These are phyloP conservation scores for Arthrobotrys entomopaga DNA, from an alignment of 2,329 filamentous ascomycete genomes.

Conservation along the genomic window DNA sequence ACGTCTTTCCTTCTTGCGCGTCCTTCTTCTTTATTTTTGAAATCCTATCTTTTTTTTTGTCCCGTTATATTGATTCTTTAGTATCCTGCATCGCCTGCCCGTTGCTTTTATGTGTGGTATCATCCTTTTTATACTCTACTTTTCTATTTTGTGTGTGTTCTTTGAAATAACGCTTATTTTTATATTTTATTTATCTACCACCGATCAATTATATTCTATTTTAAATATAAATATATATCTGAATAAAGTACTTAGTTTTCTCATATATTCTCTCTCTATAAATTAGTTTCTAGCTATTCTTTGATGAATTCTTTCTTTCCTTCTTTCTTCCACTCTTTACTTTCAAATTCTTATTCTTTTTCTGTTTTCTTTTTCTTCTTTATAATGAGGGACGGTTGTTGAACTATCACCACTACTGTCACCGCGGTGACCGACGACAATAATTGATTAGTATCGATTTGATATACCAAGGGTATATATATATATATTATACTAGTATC, in stretches of 20 bases:
- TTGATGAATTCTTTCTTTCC: background rate
- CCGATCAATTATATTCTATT: background rate
- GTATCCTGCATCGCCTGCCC: conserved; percentile 8
- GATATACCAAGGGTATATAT: background rate
- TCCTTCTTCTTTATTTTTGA: background rate
- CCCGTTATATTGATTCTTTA: background rate
- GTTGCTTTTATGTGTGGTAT: background rate
- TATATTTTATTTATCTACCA: background rate
- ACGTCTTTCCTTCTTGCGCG: conserved; percentile 9
- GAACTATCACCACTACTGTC: no score
- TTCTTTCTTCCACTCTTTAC: background rate
- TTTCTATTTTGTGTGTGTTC: no score
- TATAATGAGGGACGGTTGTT: no score
- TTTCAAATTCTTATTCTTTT: background rate
- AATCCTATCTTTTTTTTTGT: conserved; percentile 7
- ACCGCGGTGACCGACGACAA: background rate
- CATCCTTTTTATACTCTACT: no score
- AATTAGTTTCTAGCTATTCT: no score
- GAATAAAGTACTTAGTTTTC: no score
- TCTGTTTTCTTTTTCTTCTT: background rate
- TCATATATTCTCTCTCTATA: no score
- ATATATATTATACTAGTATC: background rate
- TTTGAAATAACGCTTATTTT: background rate
- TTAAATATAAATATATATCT: background rate
- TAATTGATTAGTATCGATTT: background rate